Evolutionary conservation across 140 eudicot species (phyloP), one percentile per base, ranked within the genome.

Genomic region (Eryngium alpinum): DNA sequence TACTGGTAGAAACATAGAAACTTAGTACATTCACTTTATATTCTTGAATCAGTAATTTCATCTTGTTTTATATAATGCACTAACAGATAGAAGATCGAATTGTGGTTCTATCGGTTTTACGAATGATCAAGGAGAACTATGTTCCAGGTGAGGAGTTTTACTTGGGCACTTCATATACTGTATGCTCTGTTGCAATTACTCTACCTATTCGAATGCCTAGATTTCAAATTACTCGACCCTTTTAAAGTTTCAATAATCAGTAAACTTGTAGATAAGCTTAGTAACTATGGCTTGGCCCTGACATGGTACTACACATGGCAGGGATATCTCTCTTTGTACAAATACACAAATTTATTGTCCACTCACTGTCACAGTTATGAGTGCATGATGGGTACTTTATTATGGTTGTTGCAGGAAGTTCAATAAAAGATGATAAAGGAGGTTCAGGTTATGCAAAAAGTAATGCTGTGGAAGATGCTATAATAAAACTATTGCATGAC

Each of bases 81-180:
- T 60, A 44, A 81, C 91, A 95, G 97, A 91, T 95, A 79, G 99
- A 95, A 89, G 97, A 97, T 60, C 99, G 97, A 21, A 88, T 95
- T 66, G 96, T 95, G 38, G 90, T 95, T 82, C 97, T 95, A 22
- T 95, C 97, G 13, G 99, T 91, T 89, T 82, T 92, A 79, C 87
- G 97, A 38, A 95, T 89, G 97, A 88, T 95, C 79, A 92, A 90
- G 87, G 99, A 95, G 78, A 92, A 87, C 75, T 85, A 89, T 83
- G 49, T 77, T 69, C 86, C 88, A 86, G 97, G 99, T 95, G 71
- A 70, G 75, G 77, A 10, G 18, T 79, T 25, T 82, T 62, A 62
- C 63, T 66, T 16, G 12, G 43, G 65, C 34, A n/a, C 53, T 56
- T 18, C 0, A 75, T 43, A 63, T 18, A 76, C 25, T 38, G 77